Evolutionary conservation across 306 rosid genomes (phyloP), one percentile per base, ranked within the genome.

Genomic region (Trichosanthes truncata): DNA sequence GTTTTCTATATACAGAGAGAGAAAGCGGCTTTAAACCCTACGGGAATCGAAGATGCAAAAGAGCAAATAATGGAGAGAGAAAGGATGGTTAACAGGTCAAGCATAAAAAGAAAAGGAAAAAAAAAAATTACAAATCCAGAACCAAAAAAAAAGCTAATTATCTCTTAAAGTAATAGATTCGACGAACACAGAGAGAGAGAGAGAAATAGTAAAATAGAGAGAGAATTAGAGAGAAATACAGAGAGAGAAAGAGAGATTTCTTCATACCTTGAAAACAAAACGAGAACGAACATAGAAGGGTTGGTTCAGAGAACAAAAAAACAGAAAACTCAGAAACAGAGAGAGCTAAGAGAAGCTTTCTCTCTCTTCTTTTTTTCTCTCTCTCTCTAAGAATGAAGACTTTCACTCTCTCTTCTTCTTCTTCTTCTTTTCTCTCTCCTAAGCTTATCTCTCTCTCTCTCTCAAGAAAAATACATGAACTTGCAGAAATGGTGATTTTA

Each of bases 401-500:
- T 86, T 80, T 68, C 48, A 80, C 87, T 77, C 84, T 76, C 83
- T 66, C 66, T 25, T 60, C 45, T 69, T 57, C 84, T 67, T 60
- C 77, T 76, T 60, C 86, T 45, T 59, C 76, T 69, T 68, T 63
- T 78, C 85, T 80, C 83, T 77, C 90, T 80, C 65, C 38, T 23
- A 17, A 33, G 23, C 53, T 79, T 77, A 26, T 79, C 88, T 89
- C 90, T 86, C 93, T 84, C 89, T 69, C 53, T 69, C 55, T 69
- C n/a, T 43, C 20, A 74, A 81, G 49, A 81, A 85, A 75, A 85
- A 80, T 67, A 73, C 66, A 80, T 62, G 78, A 85, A 84, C 85
- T 91, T 80, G 90, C 97, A 87, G 93, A 82, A 89, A 85, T 83
- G 85, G 90, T 63, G 81, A 43, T 89, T 90, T 90, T 92, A 84